Conservation (phyloP, 2,329 filamentous ascomycete species). For the Epicoccum sorghinum region DNA sequence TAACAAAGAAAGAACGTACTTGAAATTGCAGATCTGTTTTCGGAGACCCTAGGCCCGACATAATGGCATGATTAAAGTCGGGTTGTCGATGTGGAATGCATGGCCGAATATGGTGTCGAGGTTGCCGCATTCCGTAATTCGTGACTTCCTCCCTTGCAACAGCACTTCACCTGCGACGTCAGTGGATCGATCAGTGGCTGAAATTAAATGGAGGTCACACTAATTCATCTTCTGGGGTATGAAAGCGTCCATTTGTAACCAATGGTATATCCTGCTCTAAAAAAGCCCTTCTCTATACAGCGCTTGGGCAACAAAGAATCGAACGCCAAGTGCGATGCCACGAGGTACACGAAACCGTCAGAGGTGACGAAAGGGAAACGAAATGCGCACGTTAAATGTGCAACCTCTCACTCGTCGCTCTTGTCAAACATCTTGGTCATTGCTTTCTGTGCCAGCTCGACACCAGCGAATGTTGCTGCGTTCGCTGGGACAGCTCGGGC, state of each 20-base stretch:
- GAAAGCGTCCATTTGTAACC: conserved; percentile 6
- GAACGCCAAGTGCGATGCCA: conserved; percentile 35
- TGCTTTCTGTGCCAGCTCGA: conserved; percentile 81
- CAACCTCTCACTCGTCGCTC: conserved; percentile 35
- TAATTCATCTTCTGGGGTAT: neutral
- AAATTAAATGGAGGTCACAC: neutral
- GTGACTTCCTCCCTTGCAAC: conserved; percentile 21
- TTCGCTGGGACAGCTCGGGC: conserved; percentile 94
- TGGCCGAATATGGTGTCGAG: conserved; percentile 13
- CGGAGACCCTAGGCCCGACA: conserved; percentile 14
- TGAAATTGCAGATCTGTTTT: conserved; percentile 28
- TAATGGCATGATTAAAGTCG: conserved; percentile 10
- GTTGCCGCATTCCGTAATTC: conserved; percentile 25
- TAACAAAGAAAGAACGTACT: conserved; percentile 37
- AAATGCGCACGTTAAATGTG: neutral
- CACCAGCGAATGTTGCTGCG: conserved; percentile 89
- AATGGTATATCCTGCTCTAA: conserved; percentile 22
- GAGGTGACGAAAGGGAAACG: conserved; percentile 19
- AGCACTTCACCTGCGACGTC: conserved; percentile 1
- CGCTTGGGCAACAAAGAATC: conserved; percentile 11
- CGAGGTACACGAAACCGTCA: conserved; percentile 14
- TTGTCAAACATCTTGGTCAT: conserved; percentile 76
- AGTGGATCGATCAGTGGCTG: conserved; percentile 5
- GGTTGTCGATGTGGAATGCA: conserved; percentile 18
- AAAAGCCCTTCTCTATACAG: conserved; percentile 18